Conservation (phyloP, 495 filamentous ascomycete genomes). For the Annulohypoxylon maeteangense region DNA sequence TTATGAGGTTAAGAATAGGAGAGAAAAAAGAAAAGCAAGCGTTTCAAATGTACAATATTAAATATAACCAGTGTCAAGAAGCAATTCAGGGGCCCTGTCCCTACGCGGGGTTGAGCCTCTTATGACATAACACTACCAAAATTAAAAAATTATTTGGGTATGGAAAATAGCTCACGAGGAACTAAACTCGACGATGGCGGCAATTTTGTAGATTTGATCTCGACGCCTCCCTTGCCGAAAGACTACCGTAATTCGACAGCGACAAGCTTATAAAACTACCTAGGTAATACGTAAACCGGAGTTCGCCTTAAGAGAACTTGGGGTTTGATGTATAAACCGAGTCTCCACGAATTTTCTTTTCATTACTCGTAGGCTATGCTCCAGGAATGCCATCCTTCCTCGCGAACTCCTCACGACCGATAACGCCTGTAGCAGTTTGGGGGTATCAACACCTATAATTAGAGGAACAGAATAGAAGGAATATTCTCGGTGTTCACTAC, state of each 20-base stretch:
- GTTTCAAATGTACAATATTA: too few species aligned
- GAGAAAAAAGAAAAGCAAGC: too few species aligned
- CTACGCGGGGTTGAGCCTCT: too few species aligned
- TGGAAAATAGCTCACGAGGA: neutral
- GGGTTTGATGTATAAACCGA: neutral
- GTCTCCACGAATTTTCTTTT: slow-evolving; percentile 16
- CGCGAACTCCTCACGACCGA: slow-evolving; percentile 11
- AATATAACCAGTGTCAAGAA: too few species aligned
- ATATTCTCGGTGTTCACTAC: slow-evolving; percentile 4
- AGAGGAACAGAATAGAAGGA: slow-evolving; percentile 15
- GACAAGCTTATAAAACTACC: neutral
- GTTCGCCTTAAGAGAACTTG: neutral
- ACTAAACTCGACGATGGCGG: neutral
- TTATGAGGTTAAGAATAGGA: too few species aligned
- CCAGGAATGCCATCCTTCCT: slow-evolving; percentile 1
- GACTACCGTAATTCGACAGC: neutral
- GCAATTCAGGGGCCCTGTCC: too few species aligned
- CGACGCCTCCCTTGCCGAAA: neutral
- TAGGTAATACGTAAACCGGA: neutral
- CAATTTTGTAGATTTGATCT: neutral
- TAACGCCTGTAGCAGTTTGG: slow-evolving; percentile 39
- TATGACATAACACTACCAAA: neutral
- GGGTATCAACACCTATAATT: slow-evolving; percentile 40
- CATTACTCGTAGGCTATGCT: slow-evolving; percentile 30
- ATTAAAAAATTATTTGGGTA: neutral